A percentile compares a stretch with the other conserved stretches of the same genome.
Conservation (phyloP, 306 rosid species). For the Cicer yamashitae region DNA sequence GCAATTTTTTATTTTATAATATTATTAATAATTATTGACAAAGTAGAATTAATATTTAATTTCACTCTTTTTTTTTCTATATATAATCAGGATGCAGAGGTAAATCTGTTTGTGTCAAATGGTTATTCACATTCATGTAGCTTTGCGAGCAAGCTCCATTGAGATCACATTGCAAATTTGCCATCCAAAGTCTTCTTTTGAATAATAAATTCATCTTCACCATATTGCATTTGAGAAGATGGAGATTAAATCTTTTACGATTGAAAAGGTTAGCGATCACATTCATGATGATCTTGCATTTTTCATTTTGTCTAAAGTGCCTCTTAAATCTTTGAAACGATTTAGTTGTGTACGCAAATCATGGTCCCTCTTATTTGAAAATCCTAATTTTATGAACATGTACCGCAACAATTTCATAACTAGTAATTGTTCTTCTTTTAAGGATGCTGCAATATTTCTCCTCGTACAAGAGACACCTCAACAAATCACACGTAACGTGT, state of each 20-base stretch:
- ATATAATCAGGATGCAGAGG: too few relatives aligned
- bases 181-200: too few relatives aligned
- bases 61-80: too few relatives aligned
- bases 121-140: too few relatives aligned
- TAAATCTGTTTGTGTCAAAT: too few relatives aligned
- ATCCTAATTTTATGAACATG: neutral
- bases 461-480: neutral
- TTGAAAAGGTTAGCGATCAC: neutral
- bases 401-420: neutral
- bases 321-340: neutral
- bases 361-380: neutral
- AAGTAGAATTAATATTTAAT: too few relatives aligned
- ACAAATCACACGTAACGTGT: too few relatives aligned
- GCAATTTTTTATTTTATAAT: too few relatives aligned
- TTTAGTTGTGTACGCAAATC: neutral
- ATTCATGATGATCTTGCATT: neutral
- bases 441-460: neutral
- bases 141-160: too few relatives aligned
- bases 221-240: neutral
- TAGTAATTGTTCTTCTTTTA: neutral
- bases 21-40: too few relatives aligned
- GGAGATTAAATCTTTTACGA: neutral
- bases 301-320: neutral
- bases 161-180: too few relatives aligned
- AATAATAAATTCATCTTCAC: too few relatives aligned